Base-by-base conservation (phyloP, 2,329 filamentous ascomycete species). In the Fonsecaea monophora region DNA sequence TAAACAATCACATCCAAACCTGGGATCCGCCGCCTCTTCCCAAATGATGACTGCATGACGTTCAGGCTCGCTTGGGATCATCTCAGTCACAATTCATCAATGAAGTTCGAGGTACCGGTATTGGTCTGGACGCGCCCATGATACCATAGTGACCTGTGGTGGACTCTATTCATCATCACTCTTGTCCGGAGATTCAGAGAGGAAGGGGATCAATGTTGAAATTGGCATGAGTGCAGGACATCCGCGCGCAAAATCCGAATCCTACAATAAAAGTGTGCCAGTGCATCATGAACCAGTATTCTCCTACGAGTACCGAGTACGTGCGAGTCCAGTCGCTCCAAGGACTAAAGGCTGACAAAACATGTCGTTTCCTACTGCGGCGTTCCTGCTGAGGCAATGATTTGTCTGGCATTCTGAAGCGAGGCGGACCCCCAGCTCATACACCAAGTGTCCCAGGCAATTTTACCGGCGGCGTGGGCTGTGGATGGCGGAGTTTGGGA, bases 11-110 rank as follows among this genome's bases (percentile, higher is more conserved):
- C 55, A 25, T 30, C 21, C 58, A 64, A 53, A 66, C 54, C 55
- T 61, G 60, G 63, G 65, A 42, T 50, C 45, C 45, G 62, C 63
- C 65, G 58, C 63, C 45, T 35, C 53, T 18, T 56, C 40, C 56
- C 62, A 64, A 65, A 65, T 57, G 66, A 70, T 70, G 68, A 68
- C 66, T 64, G 68, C 66, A 70, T 68, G 64, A 61, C 61, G 55
- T 61, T 64, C 32, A 62, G 13, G 25, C 50, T 59, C 55, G 53
- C 30, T 42, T 60, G 54, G n/a, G 30, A 32, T 62, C 53, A 61
- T 59, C 55, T 9, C 45, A 37, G 25, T 48, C 35, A 37, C 42
- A 55, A 55, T 37, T 48, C 56, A 21, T 60, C 42, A 40, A 50
- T 37, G 7, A 30, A 30, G 37, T 48, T 5, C 30, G 30, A 32